These are phyloP conservation scores for Epichloe glyceriae DNA, from an alignment of 2,329 filamentous ascomycete species.

Conservation along the genomic window DNA sequence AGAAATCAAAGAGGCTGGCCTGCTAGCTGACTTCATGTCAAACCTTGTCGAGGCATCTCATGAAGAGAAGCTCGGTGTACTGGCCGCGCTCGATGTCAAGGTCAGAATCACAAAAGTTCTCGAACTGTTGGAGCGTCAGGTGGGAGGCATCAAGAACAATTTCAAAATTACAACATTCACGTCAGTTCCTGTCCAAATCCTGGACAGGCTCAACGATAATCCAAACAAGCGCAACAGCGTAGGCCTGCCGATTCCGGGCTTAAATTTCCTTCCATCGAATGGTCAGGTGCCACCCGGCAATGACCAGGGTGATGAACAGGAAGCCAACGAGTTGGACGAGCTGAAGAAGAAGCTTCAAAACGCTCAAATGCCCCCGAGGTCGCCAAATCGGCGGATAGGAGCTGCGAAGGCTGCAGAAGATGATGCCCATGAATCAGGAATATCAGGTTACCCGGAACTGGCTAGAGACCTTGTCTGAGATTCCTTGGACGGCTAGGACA, in stretches of 20 bases:
- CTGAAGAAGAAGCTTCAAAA: conserved; percentile 76
- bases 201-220: conserved; percentile 36
- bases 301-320: conserved; percentile 56
- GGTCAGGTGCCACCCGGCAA: conserved; percentile 29
- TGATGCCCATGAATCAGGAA: conserved; percentile 92
- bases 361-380: conserved; percentile 75
- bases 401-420: conserved; percentile 77
- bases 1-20: conserved; percentile 67
- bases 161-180: conserved; percentile 73
- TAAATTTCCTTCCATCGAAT: conserved; percentile 21
- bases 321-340: conserved; percentile 81
- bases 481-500: conserved; percentile 79
- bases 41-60: conserved; percentile 79
- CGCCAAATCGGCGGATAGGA: conserved; percentile 85
- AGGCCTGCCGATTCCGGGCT: conserved; percentile 26
- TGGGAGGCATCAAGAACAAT: conserved; percentile 72
- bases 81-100: conserved; percentile 69
- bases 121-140: conserved; percentile 70
- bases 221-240: conserved; percentile 21
- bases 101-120: conserved; percentile 70
- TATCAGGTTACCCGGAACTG: conserved; percentile 91
- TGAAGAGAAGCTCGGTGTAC: conserved; percentile 79
- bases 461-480: conserved; percentile 83
- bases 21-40: conserved; percentile 91
- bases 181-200: conserved; percentile 49